Evolutionary conservation across 495 filamentous ascomycete species (phyloP).

Genomic region (Trichoderma orchidacearum): DNA sequence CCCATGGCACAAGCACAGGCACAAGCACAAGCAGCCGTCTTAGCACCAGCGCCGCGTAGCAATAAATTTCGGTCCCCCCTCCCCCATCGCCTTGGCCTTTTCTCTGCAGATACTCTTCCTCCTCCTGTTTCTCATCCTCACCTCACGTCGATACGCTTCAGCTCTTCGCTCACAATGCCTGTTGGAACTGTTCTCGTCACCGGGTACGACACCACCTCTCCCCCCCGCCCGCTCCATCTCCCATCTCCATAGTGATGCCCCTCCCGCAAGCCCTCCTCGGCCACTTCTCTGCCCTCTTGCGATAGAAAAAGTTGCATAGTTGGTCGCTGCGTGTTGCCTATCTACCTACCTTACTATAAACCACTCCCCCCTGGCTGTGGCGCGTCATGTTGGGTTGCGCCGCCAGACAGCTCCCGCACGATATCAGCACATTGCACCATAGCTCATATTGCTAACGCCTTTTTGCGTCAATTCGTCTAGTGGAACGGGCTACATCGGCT

Average conservation of each 20-base stretch:
- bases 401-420: too few relatives aligned
- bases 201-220: conserved; percentile 46
- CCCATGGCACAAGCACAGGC: neutral
- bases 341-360: too few relatives aligned
- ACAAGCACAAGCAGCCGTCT: neutral
- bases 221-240: neutral
- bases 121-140: neutral
- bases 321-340: too few relatives aligned
- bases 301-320: too few relatives aligned
- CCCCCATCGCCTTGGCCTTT: neutral
- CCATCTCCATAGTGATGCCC: too few relatives aligned
- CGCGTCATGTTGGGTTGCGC: too few relatives aligned
- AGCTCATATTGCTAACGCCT: too few relatives aligned
- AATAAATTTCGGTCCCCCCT: neutral
- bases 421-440: too few relatives aligned
- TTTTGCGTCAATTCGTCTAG: conserved; percentile 32
- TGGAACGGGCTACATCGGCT: conserved; percentile 97
- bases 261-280: too few relatives aligned
- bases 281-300: too few relatives aligned
- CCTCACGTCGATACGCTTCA: neutral
- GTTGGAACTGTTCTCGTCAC: conserved; percentile 80
- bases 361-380: too few relatives aligned
- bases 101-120: neutral
- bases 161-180: conserved; percentile 42
- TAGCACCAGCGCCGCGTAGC: too few relatives aligned